Conservation (phyloP, 169 alveolate species). For the Plasmodium billcollinsi region DNA sequence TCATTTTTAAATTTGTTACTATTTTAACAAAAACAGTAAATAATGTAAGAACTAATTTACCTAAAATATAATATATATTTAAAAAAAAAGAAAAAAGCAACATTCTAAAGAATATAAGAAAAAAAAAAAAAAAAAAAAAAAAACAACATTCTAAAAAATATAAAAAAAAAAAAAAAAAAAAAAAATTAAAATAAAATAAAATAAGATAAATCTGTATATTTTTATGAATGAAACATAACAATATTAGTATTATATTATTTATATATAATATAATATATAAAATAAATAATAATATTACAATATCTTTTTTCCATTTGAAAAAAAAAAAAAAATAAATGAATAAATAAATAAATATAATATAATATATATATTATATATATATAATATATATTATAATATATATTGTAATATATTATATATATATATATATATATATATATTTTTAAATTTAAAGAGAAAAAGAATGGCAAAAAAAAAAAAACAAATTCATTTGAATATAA, state of each 20-base stretch:
- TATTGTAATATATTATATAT: background rate
- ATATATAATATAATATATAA: background rate
- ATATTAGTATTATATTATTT: background rate
- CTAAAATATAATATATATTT: background rate
- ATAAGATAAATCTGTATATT: constrained; percentile 5
- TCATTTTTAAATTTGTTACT: no score
- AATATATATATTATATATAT: no score
- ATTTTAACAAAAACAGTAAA: no score
- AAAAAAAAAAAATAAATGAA: background rate
- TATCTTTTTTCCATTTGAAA: background rate
- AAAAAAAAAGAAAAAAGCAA: constrained; percentile 17
- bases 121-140: background rate
- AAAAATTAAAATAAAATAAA: background rate
- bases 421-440: constrained; percentile 2
- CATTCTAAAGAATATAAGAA: background rate
- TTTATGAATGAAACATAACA: constrained; percentile 4
- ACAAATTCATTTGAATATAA: constrained; percentile 61
- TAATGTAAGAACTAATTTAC: no score
- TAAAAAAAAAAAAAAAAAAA: background rate
- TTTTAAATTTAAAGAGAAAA: background rate
- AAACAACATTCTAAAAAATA: constrained; percentile 11
- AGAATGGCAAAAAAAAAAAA: constrained; percentile 62
- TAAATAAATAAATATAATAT: no score
- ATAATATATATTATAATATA: no score
- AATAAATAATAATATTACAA: background rate